phyloP scores from a whole-genome alignment of 208 protist species.

The Zelonia costaricensis region DNA sequence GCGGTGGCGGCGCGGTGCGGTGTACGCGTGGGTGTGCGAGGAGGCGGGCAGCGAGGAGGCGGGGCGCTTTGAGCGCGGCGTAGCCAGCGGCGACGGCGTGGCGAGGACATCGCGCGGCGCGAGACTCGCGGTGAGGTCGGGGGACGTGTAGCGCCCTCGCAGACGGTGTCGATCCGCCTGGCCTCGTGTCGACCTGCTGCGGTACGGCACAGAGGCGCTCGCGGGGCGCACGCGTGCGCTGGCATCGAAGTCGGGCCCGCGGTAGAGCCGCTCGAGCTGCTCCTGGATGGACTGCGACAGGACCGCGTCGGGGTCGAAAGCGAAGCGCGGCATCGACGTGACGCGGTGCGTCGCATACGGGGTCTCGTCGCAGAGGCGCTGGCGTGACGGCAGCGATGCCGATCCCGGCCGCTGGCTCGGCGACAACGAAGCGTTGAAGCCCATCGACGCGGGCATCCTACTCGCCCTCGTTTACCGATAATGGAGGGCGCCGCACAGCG shows the following conservation, averaged over 20 bases:
- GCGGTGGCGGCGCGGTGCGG: neutral
- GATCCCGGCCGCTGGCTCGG: neutral
- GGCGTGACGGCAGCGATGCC: neutral
- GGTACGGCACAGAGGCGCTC: neutral
- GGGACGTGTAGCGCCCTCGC: neutral
- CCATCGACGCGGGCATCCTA: neutral
- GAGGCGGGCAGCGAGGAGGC: neutral
- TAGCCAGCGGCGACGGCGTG: neutral
- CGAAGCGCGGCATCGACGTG: constrained; percentile 3
- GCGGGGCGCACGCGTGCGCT: neutral
- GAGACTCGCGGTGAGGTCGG: neutral
- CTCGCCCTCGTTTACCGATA: too few relatives aligned
- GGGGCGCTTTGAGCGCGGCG: neutral
- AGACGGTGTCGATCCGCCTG: neutral
- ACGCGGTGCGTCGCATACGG: neutral
- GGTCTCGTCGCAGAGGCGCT: neutral
- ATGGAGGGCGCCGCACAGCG: too few relatives aligned
- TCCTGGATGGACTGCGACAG: constrained; percentile 12
- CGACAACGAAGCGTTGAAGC: neutral
- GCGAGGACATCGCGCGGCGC: neutral
- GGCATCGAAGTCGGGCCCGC: constrained; percentile 1
- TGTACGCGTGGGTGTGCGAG: neutral
- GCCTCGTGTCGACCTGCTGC: neutral
- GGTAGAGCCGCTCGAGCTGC: constrained; percentile 14
- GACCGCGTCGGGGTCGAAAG: constrained; percentile 12